Base-by-base conservation (phyloP, 257 asterid genomes). In the Solanum piurae region DNA sequence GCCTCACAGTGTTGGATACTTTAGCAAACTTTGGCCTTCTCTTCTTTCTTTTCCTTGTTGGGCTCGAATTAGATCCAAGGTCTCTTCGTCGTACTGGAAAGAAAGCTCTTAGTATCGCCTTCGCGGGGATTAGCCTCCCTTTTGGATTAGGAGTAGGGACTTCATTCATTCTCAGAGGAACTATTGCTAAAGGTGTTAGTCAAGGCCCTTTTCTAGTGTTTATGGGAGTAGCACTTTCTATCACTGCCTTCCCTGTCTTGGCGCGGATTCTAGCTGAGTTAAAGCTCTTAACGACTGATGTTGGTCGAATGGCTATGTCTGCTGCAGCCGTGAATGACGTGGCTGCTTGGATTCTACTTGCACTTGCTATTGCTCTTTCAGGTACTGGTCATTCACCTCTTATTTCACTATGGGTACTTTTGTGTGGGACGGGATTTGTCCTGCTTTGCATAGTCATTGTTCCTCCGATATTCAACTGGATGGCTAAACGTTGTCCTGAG, bases 171-270 rank as follows among this genome's bases (percentile, higher is more conserved):
- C 89, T 90, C 12, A 72, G 86, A 71, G 86, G 42, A 68, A 87
- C 88, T 4, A 87, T 89, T 71, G 52, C 88, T 4, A 80, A 85
- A 87, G 92, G 88, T 6, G 92, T 80, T 5, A 66, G 49, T 64
- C 79, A 71, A 55, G 89, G 77, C 1, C 88, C 91, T 1, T 90
- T 90, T 60, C 80, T 90, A 12, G 86, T 90, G 23, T 90, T 89
- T 33, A 89, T 88, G 91, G 92, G 92, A n/a, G 84, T 90, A n/a
- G 88, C 90, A 0, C 92, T 90, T 69, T 90, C 92, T 0, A 90
- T 90, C 86, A 90, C 91, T 9, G 92, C 92, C 60, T 90, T 90
- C 86, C 92, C 92, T 29, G 90, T 90, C 85, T 87, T 90, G 88
- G 92, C 92, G 16, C 89, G 91, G 27, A 90, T 90, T 34, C 86